Base-by-base conservation (phyloP, 1,139 yeast genomes). In the Meyerozyma guilliermondii region DNA sequence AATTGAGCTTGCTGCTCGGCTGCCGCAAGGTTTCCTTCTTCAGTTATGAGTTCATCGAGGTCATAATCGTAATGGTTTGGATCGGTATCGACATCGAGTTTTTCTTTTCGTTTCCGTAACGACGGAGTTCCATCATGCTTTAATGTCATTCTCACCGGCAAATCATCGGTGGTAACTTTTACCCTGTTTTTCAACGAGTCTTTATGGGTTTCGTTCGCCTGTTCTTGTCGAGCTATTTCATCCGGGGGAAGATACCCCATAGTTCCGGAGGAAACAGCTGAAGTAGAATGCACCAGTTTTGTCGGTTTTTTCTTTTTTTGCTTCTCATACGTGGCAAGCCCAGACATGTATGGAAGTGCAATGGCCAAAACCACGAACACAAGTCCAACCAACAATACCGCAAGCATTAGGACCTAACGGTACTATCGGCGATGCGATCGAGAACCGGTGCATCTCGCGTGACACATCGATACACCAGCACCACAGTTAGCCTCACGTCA, bases 21-120 rank as follows among this genome's bases (percentile, higher is more conserved):
- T 2, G 43, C 50, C 14, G 53, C 56, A 8, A 43, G 45, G 14
- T 43, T 52, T n/a, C 48, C 50, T 39, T 59, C 63, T 18, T 59
- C 63, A 13, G 46, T 41, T 29, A 58, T 55, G 53, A 59, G 56
- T 40, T 58, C 60, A 56, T 89, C 91, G 46, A 88, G 67, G 42
- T 80, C 82, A 52, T 87, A 69, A 49, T 70, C 75, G 51, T 59
- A 69, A 24, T 49, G 52, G 52, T 65, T 60, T 4, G 74, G 73
- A 46, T 68, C 60, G 20, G 53, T 51, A 46, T 66, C 67, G n/a
- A 60, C 49, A 40, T 63, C 69, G 43, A 65, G 50, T 38, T 59
- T 62, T 41, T 66, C 74, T 39, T 58, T 59, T 44, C 50, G 46
- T 41, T 40, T 46, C 41, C 49, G 36, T 27, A 59, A 50, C 2